These are phyloP conservation scores for Amanita muscaria DNA, from an alignment of 768 basidiomycete genomes.

Conservation along the genomic window DNA sequence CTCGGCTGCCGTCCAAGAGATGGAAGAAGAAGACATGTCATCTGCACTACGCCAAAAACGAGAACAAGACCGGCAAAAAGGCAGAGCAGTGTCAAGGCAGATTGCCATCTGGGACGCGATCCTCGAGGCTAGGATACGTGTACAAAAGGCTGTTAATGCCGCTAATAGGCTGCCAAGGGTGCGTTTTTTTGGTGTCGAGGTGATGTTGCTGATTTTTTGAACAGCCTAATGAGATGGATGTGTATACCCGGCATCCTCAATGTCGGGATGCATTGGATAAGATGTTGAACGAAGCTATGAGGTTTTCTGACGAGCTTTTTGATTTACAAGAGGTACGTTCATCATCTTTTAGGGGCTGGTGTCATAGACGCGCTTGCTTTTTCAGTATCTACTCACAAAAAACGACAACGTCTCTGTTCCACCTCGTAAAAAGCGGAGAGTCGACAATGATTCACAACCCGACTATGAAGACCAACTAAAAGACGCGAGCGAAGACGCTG, in stretches of 20 bases:
- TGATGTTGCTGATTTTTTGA: neutral
- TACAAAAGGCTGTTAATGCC: constrained; percentile 71
- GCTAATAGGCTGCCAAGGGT: constrained; percentile 63
- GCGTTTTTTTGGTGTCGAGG: no score
- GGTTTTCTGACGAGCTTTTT: constrained; percentile 59
- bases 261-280: constrained; percentile 38
- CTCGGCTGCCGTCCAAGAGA: constrained; percentile 7
- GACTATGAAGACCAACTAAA: constrained; percentile 30
- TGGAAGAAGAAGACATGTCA: constrained; percentile 36
- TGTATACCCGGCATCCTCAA: constrained; percentile 28
- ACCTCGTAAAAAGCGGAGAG: constrained; percentile 49
- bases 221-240: constrained; percentile 28
- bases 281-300: constrained; percentile 52
- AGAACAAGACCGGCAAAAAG: constrained; percentile 71
- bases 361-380: neutral
- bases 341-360: neutral
- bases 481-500: constrained; percentile 32
- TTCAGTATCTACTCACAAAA: constrained; percentile 34
- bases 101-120: constrained; percentile 78
- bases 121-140: constrained; percentile 82
- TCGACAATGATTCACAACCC: constrained; percentile 23
- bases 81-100: constrained; percentile 75
- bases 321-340: constrained; percentile 53
- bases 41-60: constrained; percentile 47
- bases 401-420: constrained; percentile 42